phyloP scores from a whole-genome alignment of 805 yeast species.

The Lipomyces lipofer region DNA sequence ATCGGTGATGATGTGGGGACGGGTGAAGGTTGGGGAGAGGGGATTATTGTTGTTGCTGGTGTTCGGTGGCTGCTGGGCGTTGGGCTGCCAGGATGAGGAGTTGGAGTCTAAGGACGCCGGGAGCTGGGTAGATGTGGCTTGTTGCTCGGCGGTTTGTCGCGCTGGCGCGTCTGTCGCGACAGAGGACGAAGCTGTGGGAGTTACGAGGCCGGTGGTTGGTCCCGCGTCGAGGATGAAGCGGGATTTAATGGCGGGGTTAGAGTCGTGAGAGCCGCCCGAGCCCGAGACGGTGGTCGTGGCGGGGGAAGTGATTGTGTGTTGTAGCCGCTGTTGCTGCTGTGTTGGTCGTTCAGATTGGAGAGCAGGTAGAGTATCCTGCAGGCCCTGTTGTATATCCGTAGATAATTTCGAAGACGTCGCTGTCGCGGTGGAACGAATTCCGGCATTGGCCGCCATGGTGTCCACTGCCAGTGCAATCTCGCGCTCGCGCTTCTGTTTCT shows the following conservation, averaged over 20 bases:
- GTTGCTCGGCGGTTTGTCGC: not conserved
- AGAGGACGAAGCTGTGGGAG: slow-evolving; percentile 8
- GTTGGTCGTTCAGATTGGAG: not conserved
- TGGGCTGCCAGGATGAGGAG: slow-evolving; percentile 12
- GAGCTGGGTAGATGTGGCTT: not conserved
- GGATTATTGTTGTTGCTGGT: not conserved
- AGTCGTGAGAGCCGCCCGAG: slow-evolving; percentile 18
- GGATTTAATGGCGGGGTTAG: slow-evolving; percentile 18
- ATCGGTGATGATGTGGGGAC: slow-evolving; percentile 19
- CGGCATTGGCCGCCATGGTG: slow-evolving; percentile 2
- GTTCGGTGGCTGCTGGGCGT: not conserved
- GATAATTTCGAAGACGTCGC: not conserved
- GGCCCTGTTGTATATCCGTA: slow-evolving; percentile 2
- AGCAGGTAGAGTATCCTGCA: not conserved
- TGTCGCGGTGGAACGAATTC: not conserved
- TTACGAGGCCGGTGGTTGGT: not conserved
- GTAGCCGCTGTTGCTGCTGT: not conserved
- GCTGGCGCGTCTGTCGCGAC: not conserved
- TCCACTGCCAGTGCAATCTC: slow-evolving; percentile 1
- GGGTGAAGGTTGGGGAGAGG: slow-evolving; percentile 5
- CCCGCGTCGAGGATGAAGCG: slow-evolving; percentile 18
- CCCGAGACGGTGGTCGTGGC: slow-evolving; percentile 8
- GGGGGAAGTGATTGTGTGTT: not conserved
- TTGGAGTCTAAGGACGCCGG: slow-evolving; percentile 9
- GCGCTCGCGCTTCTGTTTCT: slow-evolving; percentile 3